Percentiles rank a stretch among this genome's conserved stretches.
Evolutionary conservation across 1,139 yeast species (phyloP).

Genomic region (Barnettozyma hawaiiensis): DNA sequence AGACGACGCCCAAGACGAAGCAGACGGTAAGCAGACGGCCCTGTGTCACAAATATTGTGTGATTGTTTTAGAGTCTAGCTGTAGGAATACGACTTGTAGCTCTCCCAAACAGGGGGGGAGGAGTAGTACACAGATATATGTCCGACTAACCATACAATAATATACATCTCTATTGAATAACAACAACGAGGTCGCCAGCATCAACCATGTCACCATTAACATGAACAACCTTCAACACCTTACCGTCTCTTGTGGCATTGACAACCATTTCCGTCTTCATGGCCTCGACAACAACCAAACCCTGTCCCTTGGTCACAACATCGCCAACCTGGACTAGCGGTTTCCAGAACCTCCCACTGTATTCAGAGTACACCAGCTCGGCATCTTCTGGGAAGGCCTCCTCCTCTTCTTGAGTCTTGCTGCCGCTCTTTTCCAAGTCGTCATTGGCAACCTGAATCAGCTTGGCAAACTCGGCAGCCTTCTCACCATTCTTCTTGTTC

Average conservation of each 20-base stretch:
- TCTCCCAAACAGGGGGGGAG: too few species aligned
- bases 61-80: too few species aligned
- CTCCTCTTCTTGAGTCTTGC: conserved; percentile 40
- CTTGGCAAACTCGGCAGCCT: conserved; percentile 75
- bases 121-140: too few species aligned
- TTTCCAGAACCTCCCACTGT: conserved; percentile 96
- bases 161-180: conserved; percentile 31
- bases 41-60: too few species aligned
- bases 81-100: too few species aligned
- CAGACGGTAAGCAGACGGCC: too few species aligned
- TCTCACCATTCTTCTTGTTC: conserved; percentile 67
- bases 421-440: conserved; percentile 52
- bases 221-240: conserved; percentile 70
- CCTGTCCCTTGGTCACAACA: conserved; percentile 65
- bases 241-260: conserved; percentile 65
- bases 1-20: too few species aligned
- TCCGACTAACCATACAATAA: too few species aligned
- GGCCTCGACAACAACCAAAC: conserved; percentile 86
- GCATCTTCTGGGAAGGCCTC: conserved; percentile 69
- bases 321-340: conserved; percentile 81
- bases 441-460: conserved; percentile 80
- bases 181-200: conserved; percentile 90
- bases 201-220: conserved; percentile 93
- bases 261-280: conserved; percentile 98
- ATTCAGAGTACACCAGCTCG: conserved; percentile 83